Base-by-base conservation (phyloP, 73 alveolate species). In the Paramecium pentaurelia region DNA sequence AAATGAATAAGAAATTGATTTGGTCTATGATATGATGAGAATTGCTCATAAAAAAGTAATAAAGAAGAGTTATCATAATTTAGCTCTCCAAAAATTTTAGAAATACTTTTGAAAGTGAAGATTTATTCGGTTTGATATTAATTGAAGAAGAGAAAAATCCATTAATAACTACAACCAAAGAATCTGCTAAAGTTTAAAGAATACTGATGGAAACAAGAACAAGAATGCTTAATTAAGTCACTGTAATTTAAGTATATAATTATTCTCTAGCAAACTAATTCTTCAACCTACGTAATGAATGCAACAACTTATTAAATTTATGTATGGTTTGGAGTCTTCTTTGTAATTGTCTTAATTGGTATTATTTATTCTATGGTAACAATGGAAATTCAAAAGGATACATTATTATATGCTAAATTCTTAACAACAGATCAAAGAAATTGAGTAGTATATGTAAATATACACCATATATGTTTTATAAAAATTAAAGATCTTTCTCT, bases 11-110 rank as follows among this genome's bases (percentile, higher is more conserved):
- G 91, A 80, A 16, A 6, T 80, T 49, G 75, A 80, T 42, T 5
- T 80, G 28, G 75, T 80, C 20, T 80, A 80, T 28, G 91, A 80
- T 80, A 80, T 80, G 91, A 80, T 80, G 91, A 80, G 91, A 80
- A 80, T 80, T 45, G 91, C 91, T 14, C 91, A 80, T 28, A 80
- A 80, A 27, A 80, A 47, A 80, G 88, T 75, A 75, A 16, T 34
- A 2, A 36, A 36, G 10, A 9, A 7, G 3, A 10, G 4, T 22
- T 3, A 36, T 25, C 18, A 38, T 36, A 22, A 3, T n/a, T 38
- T 75, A 75, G 88, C 34, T 80, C 8, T 45, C 77, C 18, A 80
- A 80, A 47, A 80, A 80, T 14, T 80, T 80, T 2, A 80, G 58
- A 80, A 80, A 80, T 80, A 32, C 18, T 8, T 80, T 80, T 80